phyloP scores from a whole-genome alignment of 2,329 filamentous ascomycete genomes.

The Helotiales sp. region DNA sequence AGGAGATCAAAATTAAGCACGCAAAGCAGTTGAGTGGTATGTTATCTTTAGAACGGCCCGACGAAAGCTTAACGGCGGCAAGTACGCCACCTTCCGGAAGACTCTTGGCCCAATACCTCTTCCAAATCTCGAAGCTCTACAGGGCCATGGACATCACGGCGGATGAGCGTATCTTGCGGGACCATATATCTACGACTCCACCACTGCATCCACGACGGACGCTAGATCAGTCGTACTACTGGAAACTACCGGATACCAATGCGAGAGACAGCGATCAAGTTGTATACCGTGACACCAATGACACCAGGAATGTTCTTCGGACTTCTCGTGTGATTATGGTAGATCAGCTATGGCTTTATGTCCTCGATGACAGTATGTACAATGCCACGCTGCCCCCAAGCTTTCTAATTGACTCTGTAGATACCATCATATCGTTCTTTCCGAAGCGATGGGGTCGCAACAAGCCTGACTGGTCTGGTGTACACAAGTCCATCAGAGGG shows the following conservation, averaged over 20 bases:
- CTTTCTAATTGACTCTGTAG: slow-evolving; percentile 19
- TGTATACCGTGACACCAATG: slow-evolving; percentile 20
- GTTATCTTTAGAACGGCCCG: no score
- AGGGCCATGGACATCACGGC: slow-evolving; percentile 28
- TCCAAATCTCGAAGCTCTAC: no score
- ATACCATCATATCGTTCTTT: slow-evolving; percentile 42
- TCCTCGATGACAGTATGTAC: slow-evolving; percentile 36
- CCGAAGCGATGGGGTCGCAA: slow-evolving; percentile 43
- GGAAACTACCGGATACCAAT: slow-evolving; percentile 39
- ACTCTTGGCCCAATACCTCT: slow-evolving; percentile 21
- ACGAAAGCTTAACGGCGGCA: neutral
- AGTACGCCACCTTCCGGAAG: slow-evolving; percentile 20
- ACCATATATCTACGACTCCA: slow-evolving; percentile 18
- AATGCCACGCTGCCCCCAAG: no score
- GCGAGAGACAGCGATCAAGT: slow-evolving; percentile 36
- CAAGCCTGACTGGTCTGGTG: slow-evolving; percentile 40
- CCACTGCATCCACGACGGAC: slow-evolving; percentile 46
- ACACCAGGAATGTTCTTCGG: neutral
- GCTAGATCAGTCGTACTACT: slow-evolving; percentile 45
- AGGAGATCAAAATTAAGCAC: no score
- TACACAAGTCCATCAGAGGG: slow-evolving; percentile 41
- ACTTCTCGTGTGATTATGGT: slow-evolving; percentile 39
- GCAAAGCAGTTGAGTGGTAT: no score
- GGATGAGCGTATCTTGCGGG: slow-evolving; percentile 21
- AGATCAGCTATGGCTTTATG: slow-evolving; percentile 46